phyloP scores from a whole-genome alignment of 1,284 basidiomycete genomes.

The Ustilago loliicola region DNA sequence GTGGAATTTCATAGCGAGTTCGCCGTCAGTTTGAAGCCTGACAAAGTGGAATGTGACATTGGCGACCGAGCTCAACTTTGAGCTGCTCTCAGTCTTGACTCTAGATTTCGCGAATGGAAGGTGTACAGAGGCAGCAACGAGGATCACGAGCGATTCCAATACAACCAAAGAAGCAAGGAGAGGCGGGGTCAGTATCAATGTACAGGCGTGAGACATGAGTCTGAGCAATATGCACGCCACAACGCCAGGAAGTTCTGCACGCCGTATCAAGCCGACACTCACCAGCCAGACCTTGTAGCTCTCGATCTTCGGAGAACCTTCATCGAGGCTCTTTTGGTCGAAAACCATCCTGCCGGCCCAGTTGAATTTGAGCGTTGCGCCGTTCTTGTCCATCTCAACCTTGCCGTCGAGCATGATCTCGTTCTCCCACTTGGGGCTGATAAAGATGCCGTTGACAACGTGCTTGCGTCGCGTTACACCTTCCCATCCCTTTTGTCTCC shows the following conservation, averaged over 20 bases:
- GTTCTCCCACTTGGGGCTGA: conserved; percentile 44
- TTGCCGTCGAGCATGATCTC: conserved; percentile 58
- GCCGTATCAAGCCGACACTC: conserved; percentile 12
- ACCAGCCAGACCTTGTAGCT: conserved; percentile 56
- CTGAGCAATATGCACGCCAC: not conserved
- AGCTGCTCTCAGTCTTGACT: conserved; percentile 14
- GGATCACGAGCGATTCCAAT: not conserved
- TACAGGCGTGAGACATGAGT: not conserved
- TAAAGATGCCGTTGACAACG: conserved; percentile 47
- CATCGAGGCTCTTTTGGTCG: conserved; percentile 38
- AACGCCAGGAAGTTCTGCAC: not conserved
- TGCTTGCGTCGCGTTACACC: conserved; percentile 49
- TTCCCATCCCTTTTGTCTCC: conserved; percentile 52
- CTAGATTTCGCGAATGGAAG: not conserved
- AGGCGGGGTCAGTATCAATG: conserved; percentile 1
- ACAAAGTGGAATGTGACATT: not conserved
- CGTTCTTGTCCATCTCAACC: conserved; percentile 56
- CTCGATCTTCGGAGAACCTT: conserved; percentile 43
- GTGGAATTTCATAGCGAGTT: not conserved
- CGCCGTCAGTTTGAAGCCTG: not conserved
- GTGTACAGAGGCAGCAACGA: not conserved
- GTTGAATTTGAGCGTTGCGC: conserved; percentile 40
- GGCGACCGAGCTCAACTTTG: not conserved
- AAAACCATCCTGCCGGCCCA: conserved; percentile 60
- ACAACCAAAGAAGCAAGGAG: not conserved